These are phyloP conservation scores for Olyra latifolia DNA, from an alignment of 176 grass and related monocot genomes.

Conservation along the genomic window DNA sequence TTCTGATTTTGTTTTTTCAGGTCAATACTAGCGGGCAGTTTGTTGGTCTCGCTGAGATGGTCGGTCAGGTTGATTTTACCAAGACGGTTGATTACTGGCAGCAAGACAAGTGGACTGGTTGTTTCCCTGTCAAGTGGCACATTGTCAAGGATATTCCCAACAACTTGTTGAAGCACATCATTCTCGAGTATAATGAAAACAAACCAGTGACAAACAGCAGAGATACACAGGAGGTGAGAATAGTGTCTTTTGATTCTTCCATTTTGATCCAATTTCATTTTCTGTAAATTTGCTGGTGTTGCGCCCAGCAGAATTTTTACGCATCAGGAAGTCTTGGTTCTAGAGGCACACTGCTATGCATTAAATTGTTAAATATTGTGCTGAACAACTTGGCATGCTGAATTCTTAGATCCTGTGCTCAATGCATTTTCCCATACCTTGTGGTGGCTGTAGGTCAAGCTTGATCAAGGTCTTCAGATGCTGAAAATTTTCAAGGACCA, in stretches of 20 bases:
- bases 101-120: conserved; percentile 94
- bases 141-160: conserved; percentile 94
- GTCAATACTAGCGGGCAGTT: conserved; percentile 88
- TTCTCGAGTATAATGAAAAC: conserved; percentile 87
- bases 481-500: conserved; percentile 90
- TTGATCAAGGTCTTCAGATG: conserved; percentile 79
- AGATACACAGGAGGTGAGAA: conserved; percentile 90
- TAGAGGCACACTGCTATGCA: too few species aligned
- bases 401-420: conserved; percentile 19
- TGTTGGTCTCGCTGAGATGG: conserved; percentile 83
- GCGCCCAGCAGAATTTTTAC: not conserved
- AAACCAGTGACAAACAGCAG: conserved; percentile 95
- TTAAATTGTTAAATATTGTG: not conserved
- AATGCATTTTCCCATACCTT: not conserved
- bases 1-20: conserved; percentile 45
- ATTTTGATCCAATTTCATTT: not conserved
- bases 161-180: conserved; percentile 81
- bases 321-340: too few species aligned
- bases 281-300: not conserved
- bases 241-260: not conserved
- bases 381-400: not conserved
- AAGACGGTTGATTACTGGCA: conserved; percentile 89
- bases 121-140: conserved; percentile 95
- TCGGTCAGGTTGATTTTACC: conserved; percentile 79
- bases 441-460: conserved; percentile 64